Conservation (phyloP, 2,329 filamentous ascomycete genomes). For the Pestalotiopsis sp. region DNA sequence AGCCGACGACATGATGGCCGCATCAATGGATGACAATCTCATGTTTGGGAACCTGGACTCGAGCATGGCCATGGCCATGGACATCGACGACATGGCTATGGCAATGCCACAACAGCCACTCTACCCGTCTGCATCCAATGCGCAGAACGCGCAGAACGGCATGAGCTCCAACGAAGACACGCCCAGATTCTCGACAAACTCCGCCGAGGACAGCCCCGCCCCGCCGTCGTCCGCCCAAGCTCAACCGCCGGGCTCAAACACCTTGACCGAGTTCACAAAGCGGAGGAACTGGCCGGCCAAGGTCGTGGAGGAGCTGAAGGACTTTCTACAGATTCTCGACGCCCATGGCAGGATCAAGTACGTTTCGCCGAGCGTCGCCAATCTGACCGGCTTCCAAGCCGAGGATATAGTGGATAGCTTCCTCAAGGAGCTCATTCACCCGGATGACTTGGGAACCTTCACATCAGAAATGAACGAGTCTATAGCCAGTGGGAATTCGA, state of each 20-base stretch:
- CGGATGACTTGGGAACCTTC: conserved; percentile 82
- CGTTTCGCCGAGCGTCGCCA: conserved; percentile 77
- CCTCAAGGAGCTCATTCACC: conserved; percentile 82
- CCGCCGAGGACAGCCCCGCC: conserved; percentile 28
- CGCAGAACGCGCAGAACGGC: not conserved
- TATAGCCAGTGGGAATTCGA: conserved; percentile 76
- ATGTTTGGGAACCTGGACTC: conserved; percentile 37
- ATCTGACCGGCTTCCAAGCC: conserved; percentile 74
- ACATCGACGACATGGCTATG: conserved; percentile 40
- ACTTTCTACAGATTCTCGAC: conserved; percentile 86
- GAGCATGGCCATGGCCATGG: conserved; percentile 44
- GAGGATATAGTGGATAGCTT: conserved; percentile 75
- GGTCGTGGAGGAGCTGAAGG: conserved; percentile 86
- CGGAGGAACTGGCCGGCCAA: conserved; percentile 81
- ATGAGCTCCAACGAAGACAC: conserved; percentile 6
- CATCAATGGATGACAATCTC: conserved; percentile 42
- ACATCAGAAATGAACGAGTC: conserved; percentile 87
- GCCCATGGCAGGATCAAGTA: conserved; percentile 83
- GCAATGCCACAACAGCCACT: conserved; percentile 27
- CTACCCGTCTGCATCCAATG: not conserved
- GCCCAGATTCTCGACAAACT: conserved; percentile 5
- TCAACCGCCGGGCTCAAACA: conserved; percentile 40
- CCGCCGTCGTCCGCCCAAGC: conserved; percentile 37
- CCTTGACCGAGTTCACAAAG: conserved; percentile 63
- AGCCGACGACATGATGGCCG: conserved; percentile 40